A percentile compares a stretch with the other conserved stretches of the same genome.
Evolutionary conservation across 441 rosid genomes (phyloP).

Genomic region (Erysimum cheiri): DNA sequence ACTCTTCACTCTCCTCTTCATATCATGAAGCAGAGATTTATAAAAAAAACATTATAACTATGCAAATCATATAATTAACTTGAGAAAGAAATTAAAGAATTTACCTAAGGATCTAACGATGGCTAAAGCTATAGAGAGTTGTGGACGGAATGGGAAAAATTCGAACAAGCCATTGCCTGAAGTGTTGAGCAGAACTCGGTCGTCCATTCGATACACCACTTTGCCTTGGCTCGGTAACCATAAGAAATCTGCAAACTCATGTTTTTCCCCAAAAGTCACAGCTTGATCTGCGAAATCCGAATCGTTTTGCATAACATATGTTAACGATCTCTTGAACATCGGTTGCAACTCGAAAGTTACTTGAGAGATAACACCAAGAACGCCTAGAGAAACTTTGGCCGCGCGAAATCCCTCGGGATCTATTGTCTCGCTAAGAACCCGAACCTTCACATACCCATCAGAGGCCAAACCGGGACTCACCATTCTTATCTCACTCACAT

Average conservation of each 20-base stretch:
- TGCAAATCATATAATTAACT: too few species aligned
- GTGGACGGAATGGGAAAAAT: constrained; percentile 62
- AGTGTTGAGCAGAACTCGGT: constrained; percentile 54
- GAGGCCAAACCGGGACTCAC: constrained; percentile 57
- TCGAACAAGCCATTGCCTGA: constrained; percentile 65
- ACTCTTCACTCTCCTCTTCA: too few species aligned
- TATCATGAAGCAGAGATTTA: too few species aligned
- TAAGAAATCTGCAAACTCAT: constrained; percentile 74
- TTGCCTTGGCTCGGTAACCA: constrained; percentile 78
- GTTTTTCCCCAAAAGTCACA: constrained; percentile 54
- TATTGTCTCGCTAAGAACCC: constrained; percentile 46
- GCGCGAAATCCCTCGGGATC: constrained; percentile 55
- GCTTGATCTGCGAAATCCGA: constrained; percentile 55
- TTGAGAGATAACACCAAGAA: constrained; percentile 87
- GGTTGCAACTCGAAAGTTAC: constrained; percentile 69
- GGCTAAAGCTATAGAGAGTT: constrained; percentile 47
- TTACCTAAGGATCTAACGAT: constrained; percentile 55
- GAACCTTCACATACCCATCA: constrained; percentile 58
- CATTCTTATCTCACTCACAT: constrained; percentile 57
- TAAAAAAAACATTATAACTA: too few species aligned
- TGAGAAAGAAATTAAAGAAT: too few species aligned
- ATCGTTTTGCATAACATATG: constrained; percentile 52
- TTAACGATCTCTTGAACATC: constrained; percentile 69
- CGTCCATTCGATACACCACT: constrained; percentile 66
- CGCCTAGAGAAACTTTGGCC: constrained; percentile 78